These are phyloP conservation scores for Globisporangium paddicum DNA, from an alignment of 352 stramenopile species.

Conservation along the genomic window DNA sequence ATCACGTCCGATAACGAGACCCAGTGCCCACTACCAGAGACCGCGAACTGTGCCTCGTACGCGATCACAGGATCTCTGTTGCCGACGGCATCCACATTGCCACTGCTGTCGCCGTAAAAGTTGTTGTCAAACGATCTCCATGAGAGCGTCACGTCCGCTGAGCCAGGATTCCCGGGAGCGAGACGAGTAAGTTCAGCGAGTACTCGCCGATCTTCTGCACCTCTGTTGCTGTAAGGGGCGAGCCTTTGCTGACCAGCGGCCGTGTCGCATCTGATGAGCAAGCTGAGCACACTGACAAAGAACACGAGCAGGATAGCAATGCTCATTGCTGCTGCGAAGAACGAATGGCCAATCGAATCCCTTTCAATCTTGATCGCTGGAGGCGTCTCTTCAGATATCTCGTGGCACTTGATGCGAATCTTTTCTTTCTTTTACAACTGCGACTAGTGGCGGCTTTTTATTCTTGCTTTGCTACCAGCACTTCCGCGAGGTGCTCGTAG, in stretches of 20 bases:
- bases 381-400: not conserved
- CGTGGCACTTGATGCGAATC: not conserved
- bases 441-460: too few species aligned
- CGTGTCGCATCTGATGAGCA: not conserved
- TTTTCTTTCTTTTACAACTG: not conserved
- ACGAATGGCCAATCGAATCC: not conserved
- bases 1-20: slow-evolving; percentile 25
- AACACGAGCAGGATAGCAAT: not conserved
- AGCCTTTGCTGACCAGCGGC: not conserved
- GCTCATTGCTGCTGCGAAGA: not conserved
- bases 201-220: slow-evolving; percentile 17
- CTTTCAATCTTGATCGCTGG: not conserved
- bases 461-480: slow-evolving; percentile 6
- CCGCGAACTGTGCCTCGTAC: slow-evolving; percentile 54
- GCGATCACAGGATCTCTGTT: slow-evolving; percentile 27
- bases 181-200: slow-evolving; percentile 26
- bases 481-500: slow-evolving; percentile 63
- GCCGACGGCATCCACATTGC: slow-evolving; percentile 9
- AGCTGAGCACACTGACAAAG: not conserved
- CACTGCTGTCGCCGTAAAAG: slow-evolving; percentile 7
- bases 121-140: slow-evolving; percentile 43
- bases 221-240: not conserved
- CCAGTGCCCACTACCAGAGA: slow-evolving; percentile 41
- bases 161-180: slow-evolving; percentile 33
- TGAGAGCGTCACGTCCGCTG: slow-evolving; percentile 26